Evolutionary conservation across 108 stramenopile species (phyloP).

Genomic region (Cyclotella distinguenda): DNA sequence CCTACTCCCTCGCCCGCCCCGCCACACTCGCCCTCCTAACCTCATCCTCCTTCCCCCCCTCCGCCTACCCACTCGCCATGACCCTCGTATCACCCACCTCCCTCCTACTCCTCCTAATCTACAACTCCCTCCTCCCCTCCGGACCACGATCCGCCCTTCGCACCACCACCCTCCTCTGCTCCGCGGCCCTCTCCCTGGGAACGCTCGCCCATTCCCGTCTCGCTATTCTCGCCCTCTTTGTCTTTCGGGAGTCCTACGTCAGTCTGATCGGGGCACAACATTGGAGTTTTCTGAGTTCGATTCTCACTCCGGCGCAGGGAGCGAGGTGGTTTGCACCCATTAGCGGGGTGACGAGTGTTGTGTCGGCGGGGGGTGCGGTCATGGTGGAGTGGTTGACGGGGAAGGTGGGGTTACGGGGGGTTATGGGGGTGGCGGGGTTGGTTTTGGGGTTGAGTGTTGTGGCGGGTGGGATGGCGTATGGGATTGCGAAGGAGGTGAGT

Average conservation of each 20-base stretch:
- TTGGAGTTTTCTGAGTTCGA: conserved; percentile 45
- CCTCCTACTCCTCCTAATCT: conserved; percentile 32
- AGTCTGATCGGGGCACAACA: conserved; percentile 49
- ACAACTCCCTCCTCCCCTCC: conserved; percentile 14
- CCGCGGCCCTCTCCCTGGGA: conserved; percentile 17
- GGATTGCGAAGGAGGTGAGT: conserved; percentile 45
- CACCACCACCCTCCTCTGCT: conserved; percentile 28
- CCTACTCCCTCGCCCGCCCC: conserved; percentile 50
- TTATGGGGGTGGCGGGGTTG: conserved; percentile 30
- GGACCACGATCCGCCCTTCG: conserved; percentile 34
- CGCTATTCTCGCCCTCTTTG: conserved; percentile 31
- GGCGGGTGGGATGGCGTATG: conserved; percentile 37
- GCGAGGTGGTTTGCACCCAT: conserved; percentile 50
- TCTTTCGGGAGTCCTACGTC: conserved; percentile 55
- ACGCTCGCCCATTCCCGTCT: too few species aligned
- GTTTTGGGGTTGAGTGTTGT: conserved; percentile 33
- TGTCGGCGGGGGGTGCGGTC: conserved; percentile 39
- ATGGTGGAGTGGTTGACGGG: conserved; percentile 32
- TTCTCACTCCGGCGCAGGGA: conserved; percentile 45
- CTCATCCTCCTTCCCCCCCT: conserved; percentile 20
- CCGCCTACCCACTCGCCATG: conserved; percentile 53
- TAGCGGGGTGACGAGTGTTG: conserved; percentile 50
- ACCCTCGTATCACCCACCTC: conserved; percentile 35
- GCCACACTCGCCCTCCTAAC: conserved; percentile 55
- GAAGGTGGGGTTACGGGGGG: conserved; percentile 31